These are phyloP conservation scores for Macaranga tanarius DNA, from an alignment of 441 rosid species.

Conservation along the genomic window DNA sequence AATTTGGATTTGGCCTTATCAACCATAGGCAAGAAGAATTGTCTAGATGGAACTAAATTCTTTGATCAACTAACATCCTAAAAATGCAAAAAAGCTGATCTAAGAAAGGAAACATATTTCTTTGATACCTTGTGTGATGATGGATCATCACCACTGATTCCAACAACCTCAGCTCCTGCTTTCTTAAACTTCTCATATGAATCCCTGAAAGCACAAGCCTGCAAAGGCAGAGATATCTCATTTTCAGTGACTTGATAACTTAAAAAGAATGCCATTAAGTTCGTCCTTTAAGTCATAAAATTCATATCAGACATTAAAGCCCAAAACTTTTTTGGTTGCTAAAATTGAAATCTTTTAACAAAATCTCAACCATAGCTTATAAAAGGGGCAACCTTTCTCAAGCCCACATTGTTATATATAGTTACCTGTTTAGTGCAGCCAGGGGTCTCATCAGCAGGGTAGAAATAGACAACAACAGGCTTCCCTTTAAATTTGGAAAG, in stretches of 20 bases:
- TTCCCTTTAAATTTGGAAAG: constrained; percentile 82
- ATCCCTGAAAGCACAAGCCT: constrained; percentile 98
- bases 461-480: constrained; percentile 89
- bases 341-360: not conserved
- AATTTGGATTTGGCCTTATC: not conserved
- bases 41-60: not conserved
- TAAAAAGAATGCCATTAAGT: not conserved
- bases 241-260: not conserved
- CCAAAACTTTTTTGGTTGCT: not conserved
- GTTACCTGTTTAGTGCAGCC: constrained; percentile 94
- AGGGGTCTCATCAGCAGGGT: constrained; percentile 95
- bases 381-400: not conserved
- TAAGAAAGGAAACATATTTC: not conserved
- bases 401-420: not conserved
- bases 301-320: not conserved
- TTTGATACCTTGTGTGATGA: constrained; percentile 78
- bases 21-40: too few species aligned
- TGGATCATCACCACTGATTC: constrained; percentile 85
- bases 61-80: too few species aligned
- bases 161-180: constrained; percentile 94
- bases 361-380: not conserved
- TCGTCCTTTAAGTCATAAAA: too few species aligned
- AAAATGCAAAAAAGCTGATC: too few species aligned
- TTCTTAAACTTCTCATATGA: constrained; percentile 96
- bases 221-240: constrained; percentile 31